Evolutionary conservation across 495 filamentous ascomycete species (phyloP), one percentile per base, ranked within the genome.

Genomic region (Corynascus novoguineensis): DNA sequence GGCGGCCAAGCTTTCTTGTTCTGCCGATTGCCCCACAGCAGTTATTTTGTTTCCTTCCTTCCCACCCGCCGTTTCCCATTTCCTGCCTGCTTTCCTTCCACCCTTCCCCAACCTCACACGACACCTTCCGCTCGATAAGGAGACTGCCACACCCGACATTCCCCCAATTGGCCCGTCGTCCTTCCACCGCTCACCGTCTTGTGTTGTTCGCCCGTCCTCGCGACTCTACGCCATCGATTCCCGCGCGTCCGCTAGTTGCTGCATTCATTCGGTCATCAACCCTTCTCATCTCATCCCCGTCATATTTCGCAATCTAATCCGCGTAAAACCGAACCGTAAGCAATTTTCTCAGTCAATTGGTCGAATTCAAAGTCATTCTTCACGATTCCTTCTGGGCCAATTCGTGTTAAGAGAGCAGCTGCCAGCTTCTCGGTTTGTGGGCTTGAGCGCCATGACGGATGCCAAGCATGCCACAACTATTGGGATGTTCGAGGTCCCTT

Each of bases 61-160:
- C 57, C 62, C 57, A 49, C 55, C 49, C 50, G 45, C 34, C 50
- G 51, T 50, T 59, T 59, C 45, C n/a, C 29, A 25, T 34, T 19
- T 60, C n/a, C n/a, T n/a, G n/a, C n/a, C 56, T 56, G 56, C 47
- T 60, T 55, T 44, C 51, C 58, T 56, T 57, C 57, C n/a, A n/a
- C n/a, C n/a, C 31, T 49, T 59, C 63, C 55, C 41, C 68, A 68
- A 69, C 68, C 65, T 67, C 65, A 62, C 69, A 65, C 57, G 69
- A 68, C 67, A 50, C 31, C 48, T 38, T 55, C 44, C 31, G 29
- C 27, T 48, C 58, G 54, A 63, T 57, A 64, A n/a, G 58, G 61
- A 64, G 59, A 65, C 62, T 47, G 48, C 55, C 50, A 38, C 58
- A 27, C 38, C 46, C 56, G 58, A 57, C 62, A 27, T 15, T 44